Percentiles rank a stretch among this genome's conserved stretches.
These are phyloP conservation scores for Quercus alba DNA, from an alignment of 306 rosid species.

Conservation along the genomic window DNA sequence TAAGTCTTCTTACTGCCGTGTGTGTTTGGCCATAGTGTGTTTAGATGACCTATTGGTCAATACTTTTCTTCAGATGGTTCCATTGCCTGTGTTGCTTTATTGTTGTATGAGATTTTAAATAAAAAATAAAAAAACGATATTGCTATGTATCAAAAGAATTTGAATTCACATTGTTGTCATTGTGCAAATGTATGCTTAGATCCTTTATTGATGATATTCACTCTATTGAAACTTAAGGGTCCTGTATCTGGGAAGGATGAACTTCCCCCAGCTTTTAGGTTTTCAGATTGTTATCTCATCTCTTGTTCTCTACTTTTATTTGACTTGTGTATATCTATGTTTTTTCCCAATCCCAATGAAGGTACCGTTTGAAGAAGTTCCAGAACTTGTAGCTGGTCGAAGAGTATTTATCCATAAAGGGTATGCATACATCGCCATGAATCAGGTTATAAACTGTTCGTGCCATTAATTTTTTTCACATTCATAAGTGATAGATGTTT, in stretches of 20 bases:
- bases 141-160: neutral
- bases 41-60: neutral
- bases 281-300: neutral
- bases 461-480: constrained; percentile 5
- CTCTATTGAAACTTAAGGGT: neutral
- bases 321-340: constrained; percentile 10
- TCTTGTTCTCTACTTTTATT: constrained; percentile 9
- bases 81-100: neutral
- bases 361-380: constrained; percentile 97
- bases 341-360: constrained; percentile 26
- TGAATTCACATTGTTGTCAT: neutral
- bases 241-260: neutral
- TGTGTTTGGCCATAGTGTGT: neutral
- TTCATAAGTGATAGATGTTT: constrained; percentile 14
- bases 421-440: constrained; percentile 74
- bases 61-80: neutral
- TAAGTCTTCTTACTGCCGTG: neutral
- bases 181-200: neutral
- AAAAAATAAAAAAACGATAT: too few species aligned
- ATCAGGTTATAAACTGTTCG: constrained; percentile 58
- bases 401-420: constrained; percentile 78
- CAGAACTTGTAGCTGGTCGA: constrained; percentile 89
- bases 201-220: constrained; percentile 2
- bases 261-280: neutral
- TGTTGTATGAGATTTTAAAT: neutral